phyloP scores from a whole-genome alignment of 1,284 basidiomycete genomes.

The Psilocybe mexicana region DNA sequence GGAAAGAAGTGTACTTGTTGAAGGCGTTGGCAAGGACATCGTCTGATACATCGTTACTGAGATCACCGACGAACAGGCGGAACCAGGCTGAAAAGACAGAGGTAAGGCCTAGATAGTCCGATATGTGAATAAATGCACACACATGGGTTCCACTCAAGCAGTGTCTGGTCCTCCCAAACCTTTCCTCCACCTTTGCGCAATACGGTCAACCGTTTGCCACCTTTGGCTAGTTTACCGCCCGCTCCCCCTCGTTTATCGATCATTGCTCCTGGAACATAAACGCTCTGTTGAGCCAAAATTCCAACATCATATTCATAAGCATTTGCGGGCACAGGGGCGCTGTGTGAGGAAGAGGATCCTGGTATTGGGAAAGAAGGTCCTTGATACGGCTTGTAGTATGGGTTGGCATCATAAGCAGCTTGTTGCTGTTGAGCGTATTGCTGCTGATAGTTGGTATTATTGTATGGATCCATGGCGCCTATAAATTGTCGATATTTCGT shows the following conservation, averaged over 20 bases:
- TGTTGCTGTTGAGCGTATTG: constrained; percentile 41
- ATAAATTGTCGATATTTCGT: not conserved
- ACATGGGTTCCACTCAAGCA: constrained; percentile 98
- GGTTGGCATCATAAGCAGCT: constrained; percentile 62
- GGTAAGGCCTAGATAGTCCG: constrained; percentile 2
- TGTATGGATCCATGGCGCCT: constrained; percentile 45
- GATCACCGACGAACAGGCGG: constrained; percentile 95
- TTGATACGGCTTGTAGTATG: constrained; percentile 75
- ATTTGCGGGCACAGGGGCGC: constrained; percentile 82
- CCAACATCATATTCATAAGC: constrained; percentile 89
- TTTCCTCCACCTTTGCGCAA: constrained; percentile 93
- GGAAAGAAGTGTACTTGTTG: constrained; percentile 88
- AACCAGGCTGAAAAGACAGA: constrained; percentile 80
- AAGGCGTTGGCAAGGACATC: constrained; percentile 92
- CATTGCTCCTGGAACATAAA: constrained; percentile 86
- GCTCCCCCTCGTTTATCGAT: constrained; percentile 83
- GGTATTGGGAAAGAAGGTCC: constrained; percentile 72
- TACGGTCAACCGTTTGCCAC: constrained; percentile 93
- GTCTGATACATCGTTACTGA: constrained; percentile 98
- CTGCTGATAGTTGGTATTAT: constrained; percentile 50
- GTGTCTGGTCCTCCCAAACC: constrained; percentile 96
- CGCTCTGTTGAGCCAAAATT: constrained; percentile 83
- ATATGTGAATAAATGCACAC: constrained; percentile 34
- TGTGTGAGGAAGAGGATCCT: constrained; percentile 66
- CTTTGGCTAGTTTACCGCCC: constrained; percentile 83